Base-by-base conservation (phyloP, 495 filamentous ascomycete genomes). In the Usnea hakonensis region DNA sequence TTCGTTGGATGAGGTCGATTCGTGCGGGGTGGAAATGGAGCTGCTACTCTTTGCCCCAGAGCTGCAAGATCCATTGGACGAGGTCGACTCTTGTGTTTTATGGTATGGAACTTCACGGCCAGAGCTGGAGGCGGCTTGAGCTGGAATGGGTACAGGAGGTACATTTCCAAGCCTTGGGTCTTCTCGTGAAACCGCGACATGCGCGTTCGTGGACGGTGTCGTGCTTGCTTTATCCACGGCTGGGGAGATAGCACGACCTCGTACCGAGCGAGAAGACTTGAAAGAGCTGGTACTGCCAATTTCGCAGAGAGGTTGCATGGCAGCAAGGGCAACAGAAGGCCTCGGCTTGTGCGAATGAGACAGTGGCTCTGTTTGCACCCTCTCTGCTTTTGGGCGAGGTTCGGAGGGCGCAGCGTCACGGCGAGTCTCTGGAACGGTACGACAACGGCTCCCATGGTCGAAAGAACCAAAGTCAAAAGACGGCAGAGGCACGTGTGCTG, bases 41-140 rank as follows among this genome's bases (percentile, higher is more conserved):
- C 87, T 92, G 3, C 84, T 79, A 71, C 85, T 87, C 61, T 85
- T 84, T 1, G 76, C 76, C 11, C 83, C 80, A 23, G 87, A 89
- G 28, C 77, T 82, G 1, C 77, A 80, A 9, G 88, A 91, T n/a
- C 80, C 82, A 44, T 84, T 86, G 7, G 89, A 91, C 3, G 82
- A 82, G 30, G 80, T 80, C 23, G 89, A 94, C 64, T 84, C 81
- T 0, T 86, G 84, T 1, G 85, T 74, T 5, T 78, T 79, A 68
- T 89, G 86, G 69, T 85, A 82, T 0, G 81, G 77, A 58, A 83
- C 83, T 32, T 76, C 74, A 26, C 77, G 70, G 19, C 78, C 80
- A 57, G 82, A 82, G 30, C 79, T 78, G 35, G 74, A 74, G n/a
- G 75, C 75, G 14, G 28, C 48, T 6, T 80, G 75, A 57, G 58